phyloP scores from a whole-genome alignment of 1,284 basidiomycete species.

The Trichosporon faecale region DNA sequence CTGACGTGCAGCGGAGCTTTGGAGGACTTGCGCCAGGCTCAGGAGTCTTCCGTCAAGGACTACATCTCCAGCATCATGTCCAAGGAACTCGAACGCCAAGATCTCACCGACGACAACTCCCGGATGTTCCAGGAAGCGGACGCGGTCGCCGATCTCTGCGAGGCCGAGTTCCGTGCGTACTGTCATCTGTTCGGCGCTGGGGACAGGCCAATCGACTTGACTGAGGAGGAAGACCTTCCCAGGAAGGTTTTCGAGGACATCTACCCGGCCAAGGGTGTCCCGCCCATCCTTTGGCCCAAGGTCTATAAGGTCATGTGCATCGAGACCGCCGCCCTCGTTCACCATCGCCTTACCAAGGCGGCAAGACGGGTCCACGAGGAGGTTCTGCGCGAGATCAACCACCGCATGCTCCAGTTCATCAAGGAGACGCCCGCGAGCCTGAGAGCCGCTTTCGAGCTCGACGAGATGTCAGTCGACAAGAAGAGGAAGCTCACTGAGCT shows the following conservation, averaged over 20 bases:
- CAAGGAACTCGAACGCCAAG: not conserved
- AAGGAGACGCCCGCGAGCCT: not conserved
- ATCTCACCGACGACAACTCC: not conserved
- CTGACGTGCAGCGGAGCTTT: not conserved
- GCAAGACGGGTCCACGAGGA: not conserved
- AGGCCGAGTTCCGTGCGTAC: not conserved
- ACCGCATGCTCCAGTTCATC: not conserved
- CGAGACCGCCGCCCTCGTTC: not conserved
- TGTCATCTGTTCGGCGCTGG: not conserved
- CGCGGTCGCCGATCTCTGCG: not conserved
- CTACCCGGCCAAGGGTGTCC: not conserved
- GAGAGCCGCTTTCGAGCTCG: not conserved
- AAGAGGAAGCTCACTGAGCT: not conserved
- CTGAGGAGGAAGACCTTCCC: not conserved
- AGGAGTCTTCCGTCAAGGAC: not conserved
- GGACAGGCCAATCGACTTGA: not conserved
- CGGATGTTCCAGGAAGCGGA: not conserved
- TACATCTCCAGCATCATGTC: not conserved
- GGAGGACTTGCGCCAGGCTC: not conserved
- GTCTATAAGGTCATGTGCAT: not conserved
- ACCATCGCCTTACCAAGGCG: not conserved
- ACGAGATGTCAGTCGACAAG: not conserved
- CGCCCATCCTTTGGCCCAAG: not conserved
- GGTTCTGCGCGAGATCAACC: constrained; percentile 4
- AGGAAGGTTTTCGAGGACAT: not conserved